Evolutionary conservation across 306 rosid genomes (phyloP).

Genomic region (Astragalus glycyphyllos): DNA sequence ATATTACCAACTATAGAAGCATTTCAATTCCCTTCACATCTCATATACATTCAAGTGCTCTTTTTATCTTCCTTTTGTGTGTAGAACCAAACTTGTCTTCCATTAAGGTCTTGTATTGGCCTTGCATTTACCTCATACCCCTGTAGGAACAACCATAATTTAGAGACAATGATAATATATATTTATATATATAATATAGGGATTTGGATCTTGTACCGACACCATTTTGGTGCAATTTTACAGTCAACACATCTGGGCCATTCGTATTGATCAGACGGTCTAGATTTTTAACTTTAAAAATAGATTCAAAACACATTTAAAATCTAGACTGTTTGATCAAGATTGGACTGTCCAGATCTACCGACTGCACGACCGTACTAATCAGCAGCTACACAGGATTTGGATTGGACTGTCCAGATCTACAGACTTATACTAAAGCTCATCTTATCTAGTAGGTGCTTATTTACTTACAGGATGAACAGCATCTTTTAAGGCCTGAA

Average conservation of each 20-base stretch:
- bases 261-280: no score
- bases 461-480: conserved; percentile 64
- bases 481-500: conserved; percentile 53
- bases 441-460: background rate
- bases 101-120: conserved; percentile 58
- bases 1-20: background rate
- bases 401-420: no score
- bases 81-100: conserved; percentile 57
- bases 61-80: conserved; percentile 29
- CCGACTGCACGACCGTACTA: no score
- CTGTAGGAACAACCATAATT: conserved; percentile 40
- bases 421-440: no score
- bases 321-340: no score
- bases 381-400: no score
- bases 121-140: conserved; percentile 69
- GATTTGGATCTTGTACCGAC: no score
- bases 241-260: no score
- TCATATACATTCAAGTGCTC: background rate
- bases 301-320: no score
- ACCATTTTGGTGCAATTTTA: no score
- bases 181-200: background rate
- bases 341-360: no score
- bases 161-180: background rate
- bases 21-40: background rate
- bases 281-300: no score